phyloP scores from a whole-genome alignment of 345 rosid species.

The Euphorbia tirucalli region DNA sequence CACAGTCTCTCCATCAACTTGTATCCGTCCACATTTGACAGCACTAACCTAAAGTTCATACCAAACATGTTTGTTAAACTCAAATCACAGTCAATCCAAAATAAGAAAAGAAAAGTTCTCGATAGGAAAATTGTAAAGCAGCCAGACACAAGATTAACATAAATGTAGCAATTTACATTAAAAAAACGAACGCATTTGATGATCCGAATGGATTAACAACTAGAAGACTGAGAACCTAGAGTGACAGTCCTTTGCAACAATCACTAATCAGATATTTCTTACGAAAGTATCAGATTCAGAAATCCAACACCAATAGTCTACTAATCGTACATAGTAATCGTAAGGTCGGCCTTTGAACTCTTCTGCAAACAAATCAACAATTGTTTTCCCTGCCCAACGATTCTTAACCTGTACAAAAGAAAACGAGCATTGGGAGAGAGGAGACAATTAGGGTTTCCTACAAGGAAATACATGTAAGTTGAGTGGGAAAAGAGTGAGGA shows the following conservation, averaged over 20 bases:
- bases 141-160: not conserved
- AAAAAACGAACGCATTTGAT: no score
- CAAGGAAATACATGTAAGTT: not conserved
- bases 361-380: constrained; percentile 81
- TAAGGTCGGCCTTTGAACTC: constrained; percentile 84
- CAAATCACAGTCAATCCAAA: not conserved
- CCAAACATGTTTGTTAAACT: not conserved
- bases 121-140: not conserved
- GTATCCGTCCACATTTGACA: constrained; percentile 77
- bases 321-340: constrained; percentile 64
- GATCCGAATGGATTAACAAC: no score
- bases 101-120: no score
- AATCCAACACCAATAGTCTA: not conserved
- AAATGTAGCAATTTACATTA: no score
- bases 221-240: not conserved
- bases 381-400: constrained; percentile 89
- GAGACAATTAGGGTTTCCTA: constrained; percentile 15
- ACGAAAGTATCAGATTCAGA: not conserved
- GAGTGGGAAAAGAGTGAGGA: not conserved
- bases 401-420: constrained; percentile 58
- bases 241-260: not conserved
- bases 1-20: constrained; percentile 74
- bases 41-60: constrained; percentile 57
- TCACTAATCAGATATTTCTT: not conserved
- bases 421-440: not conserved